Evolutionary conservation across 208 protist genomes (phyloP), one percentile per base, ranked within the genome.

Genomic region (Trypanosoma scelopori): DNA sequence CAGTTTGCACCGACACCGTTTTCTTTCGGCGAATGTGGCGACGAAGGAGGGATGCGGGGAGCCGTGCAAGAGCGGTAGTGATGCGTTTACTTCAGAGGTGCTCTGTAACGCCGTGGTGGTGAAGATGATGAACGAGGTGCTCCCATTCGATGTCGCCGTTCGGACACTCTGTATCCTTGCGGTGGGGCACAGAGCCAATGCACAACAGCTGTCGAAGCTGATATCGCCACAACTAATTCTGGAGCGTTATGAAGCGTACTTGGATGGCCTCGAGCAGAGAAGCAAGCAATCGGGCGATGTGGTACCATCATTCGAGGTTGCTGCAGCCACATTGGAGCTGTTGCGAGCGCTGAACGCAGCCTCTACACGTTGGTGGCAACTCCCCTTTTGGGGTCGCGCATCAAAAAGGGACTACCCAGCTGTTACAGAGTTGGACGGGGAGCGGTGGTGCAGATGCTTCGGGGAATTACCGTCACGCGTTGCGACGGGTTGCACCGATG

Each of bases 131-230:
- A 76, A 68, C 51, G 74, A 62, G 25, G 82, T 95, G 15, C 75
- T 95, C 16, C 89, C 89, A n/a, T 95, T 85, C 51, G 86, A 95
- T 42, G 82, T 92, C 13, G 80, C 78, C 32, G 76, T 90, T 9
- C 81, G 82, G 16, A 77, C 77, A 2, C 74, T 95, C 48, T 87
- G 82, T 55, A 76, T 93, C 22, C 76, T 95, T 47, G 86, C 82
- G 0, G 65, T 76, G 12, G 77, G 75, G 28, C 78, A 79, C 50
- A 60, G 53, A 3, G 47, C 39, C 0, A 95, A 95, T 56, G 82
- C 82, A 13, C 43, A 59, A 52, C 57, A 75, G 3, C 49, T 95
- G 35, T 74, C 74, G 11, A 57, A 65, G 9, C 12, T 69, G 3
- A 64, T 76, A 7, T 65, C 57, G 18, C 55, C 74, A n/a, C 42